Evolutionary conservation across 179 eudicot genomes (phyloP).

Genomic region (Vitellaria paradoxa): DNA sequence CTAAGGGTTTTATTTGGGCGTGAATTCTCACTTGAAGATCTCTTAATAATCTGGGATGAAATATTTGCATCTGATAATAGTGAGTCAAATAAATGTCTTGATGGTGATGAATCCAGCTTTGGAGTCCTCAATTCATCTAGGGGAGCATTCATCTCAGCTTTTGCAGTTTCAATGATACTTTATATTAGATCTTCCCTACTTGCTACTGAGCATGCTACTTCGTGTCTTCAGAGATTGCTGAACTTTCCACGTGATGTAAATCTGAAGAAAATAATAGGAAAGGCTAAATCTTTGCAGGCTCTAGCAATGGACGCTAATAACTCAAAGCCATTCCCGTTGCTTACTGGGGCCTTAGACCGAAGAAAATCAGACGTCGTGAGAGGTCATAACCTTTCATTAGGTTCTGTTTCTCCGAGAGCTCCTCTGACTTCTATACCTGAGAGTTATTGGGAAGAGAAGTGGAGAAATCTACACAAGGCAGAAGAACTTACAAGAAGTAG

Average conservation of each 20-base stretch:
- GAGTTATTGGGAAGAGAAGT: constrained; percentile 98
- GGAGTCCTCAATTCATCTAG: constrained; percentile 64
- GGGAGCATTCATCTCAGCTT: constrained; percentile 84
- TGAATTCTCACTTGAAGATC: constrained; percentile 73
- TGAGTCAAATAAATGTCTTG: constrained; percentile 26
- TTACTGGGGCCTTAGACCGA: constrained; percentile 29
- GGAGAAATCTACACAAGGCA: constrained; percentile 81
- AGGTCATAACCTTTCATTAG: constrained; percentile 67
- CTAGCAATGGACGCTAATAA: constrained; percentile 66
- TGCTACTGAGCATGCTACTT: constrained; percentile 86
- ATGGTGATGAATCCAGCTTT: constrained; percentile 41
- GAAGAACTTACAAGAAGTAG: constrained; percentile 45
- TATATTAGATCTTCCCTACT: constrained; percentile 76
- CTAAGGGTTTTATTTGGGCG: constrained; percentile 91
- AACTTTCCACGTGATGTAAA: constrained; percentile 69
- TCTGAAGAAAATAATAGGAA: constrained; percentile 55
- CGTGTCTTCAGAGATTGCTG: constrained; percentile 88
- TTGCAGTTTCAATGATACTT: constrained; percentile 96
- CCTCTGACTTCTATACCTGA: constrained; percentile 60
- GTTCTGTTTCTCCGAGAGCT: constrained; percentile 42
- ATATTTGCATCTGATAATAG: constrained; percentile 71
- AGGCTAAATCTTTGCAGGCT: constrained; percentile 67
- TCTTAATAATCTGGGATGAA: constrained; percentile 85
- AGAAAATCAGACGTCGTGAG: constrained; percentile 38
- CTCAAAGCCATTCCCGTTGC: constrained; percentile 37